These are phyloP conservation scores for Trypanosoma scelopori DNA, from an alignment of 208 protist species.

Conservation along the genomic window DNA sequence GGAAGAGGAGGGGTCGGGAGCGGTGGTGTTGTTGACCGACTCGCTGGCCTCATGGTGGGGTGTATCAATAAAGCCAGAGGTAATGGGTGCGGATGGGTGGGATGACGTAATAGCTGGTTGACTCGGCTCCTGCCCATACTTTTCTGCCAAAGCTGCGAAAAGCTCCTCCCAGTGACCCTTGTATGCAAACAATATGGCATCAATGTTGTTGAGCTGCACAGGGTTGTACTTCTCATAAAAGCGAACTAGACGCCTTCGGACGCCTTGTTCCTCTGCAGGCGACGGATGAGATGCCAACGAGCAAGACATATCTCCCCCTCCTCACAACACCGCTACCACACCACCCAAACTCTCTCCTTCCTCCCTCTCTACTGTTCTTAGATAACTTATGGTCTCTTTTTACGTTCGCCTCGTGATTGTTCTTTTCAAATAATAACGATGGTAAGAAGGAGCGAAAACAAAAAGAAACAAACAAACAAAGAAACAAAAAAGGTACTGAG, in stretches of 20 bases:
- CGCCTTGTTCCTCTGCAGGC: neutral
- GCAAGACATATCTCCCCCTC: conserved; percentile 29
- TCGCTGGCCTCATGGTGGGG: neutral
- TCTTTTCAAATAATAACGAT: no score
- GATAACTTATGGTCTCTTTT: no score
- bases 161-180: conserved; percentile 15
- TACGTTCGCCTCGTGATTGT: no score
- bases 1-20: no score
- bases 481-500: no score
- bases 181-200: conserved; percentile 23
- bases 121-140: conserved; percentile 1
- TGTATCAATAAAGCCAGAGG: neutral
- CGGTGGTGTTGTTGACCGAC: neutral
- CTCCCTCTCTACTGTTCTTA: no score
- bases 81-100: no score
- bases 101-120: neutral
- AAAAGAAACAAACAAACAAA: no score
- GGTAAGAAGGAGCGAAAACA: no score
- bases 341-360: no score
- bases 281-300: neutral
- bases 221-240: conserved; percentile 25
- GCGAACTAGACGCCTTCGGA: conserved; percentile 12
- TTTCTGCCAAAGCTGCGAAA: conserved; percentile 16
- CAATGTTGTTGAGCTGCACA: conserved; percentile 13
- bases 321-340: no score